A percentile compares a stretch with the other conserved stretches of the same genome.
phyloP scores from a whole-genome alignment of 2,329 filamentous ascomycete genomes.

The Calonectria fujianensis region DNA sequence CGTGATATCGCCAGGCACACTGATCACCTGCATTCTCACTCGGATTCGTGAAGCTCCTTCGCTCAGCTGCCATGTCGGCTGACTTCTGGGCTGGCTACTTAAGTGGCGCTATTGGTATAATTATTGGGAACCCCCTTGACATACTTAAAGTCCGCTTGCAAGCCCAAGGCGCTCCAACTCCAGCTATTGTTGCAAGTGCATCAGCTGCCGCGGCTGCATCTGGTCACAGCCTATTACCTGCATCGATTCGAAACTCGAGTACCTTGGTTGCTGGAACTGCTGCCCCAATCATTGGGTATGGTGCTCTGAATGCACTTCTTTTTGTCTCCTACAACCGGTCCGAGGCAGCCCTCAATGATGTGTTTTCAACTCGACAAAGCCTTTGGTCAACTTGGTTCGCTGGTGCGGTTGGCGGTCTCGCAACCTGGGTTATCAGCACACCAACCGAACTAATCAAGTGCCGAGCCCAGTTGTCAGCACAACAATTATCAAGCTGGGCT shows the following conservation, averaged over 20 bases:
- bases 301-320: constrained; percentile 91
- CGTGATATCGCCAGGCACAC: constrained; percentile 44
- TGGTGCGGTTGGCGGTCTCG: constrained; percentile 87
- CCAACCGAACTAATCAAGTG: constrained; percentile 96
- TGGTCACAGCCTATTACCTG: constrained; percentile 32
- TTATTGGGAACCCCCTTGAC: constrained; percentile 92
- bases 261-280: constrained; percentile 79
- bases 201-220: constrained; percentile 35
- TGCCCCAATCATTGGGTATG: constrained; percentile 91
- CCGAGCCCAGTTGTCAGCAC: constrained; percentile 80
- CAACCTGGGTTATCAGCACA: constrained; percentile 89
- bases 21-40: constrained; percentile 37
- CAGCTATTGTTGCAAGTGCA: constrained; percentile 32
- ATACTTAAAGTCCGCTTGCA: constrained; percentile 81
- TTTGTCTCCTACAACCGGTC: constrained; percentile 94
- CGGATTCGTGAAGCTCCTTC: constrained; percentile 31
- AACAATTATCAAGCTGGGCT: constrained; percentile 74
- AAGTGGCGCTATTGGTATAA: constrained; percentile 88
- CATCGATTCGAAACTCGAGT: constrained; percentile 55
- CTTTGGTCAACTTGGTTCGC: constrained; percentile 85
- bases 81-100: constrained; percentile 97
- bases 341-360: constrained; percentile 75
- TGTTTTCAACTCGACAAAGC: constrained; percentile 62
- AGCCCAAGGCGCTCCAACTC: constrained; percentile 64
- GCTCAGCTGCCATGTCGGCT: constrained; percentile 77